Base-by-base conservation (phyloP, 208 protist genomes). In the Trypanosoma congolense region DNA sequence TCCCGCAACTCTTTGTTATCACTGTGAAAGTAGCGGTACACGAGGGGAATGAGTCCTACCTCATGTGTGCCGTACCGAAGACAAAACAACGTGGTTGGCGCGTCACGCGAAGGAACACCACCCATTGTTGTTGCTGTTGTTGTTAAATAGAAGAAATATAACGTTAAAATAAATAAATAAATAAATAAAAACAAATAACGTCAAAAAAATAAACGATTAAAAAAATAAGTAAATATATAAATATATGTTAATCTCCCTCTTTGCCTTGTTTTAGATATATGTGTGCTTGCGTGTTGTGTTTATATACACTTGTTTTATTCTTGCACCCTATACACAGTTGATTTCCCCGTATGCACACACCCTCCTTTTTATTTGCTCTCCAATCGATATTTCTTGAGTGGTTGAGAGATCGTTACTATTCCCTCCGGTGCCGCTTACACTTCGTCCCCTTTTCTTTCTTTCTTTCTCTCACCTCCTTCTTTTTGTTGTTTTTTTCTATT, bases 1-100 rank as follows among this genome's bases (percentile, higher is more conserved):
- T 68, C 55, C 29, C 70, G 64, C 30, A 89, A 65, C 35, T 79
- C 71, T 40, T 44, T 53, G 35, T 51, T 64, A 41, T 57, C 61
- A 40, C 33, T 41, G 21, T 51, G n/a, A 51, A 88, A 81, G 65
- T 76, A 80, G 8, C 58, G 44, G 12, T 72, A 57, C 1, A 72
- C 72, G 9, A 88, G 54, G 3, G 80, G 80, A 55, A 88, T 77
- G 16, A 88, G 76, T 0, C 66, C 76, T 6, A 88, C 69, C 54
- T 88, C 80, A 46, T 88, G 80, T 28, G 68, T 79, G 47, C 80
- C 80, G 55, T 88, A 88, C 44, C 80, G 76, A 35, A 88, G 74
- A 57, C 72, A 75, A 50, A 70, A 80, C 21, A 89, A 69, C 35
- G 54, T 75, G 16, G 64, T 54, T 16, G 73, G 54, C 6, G 64